A percentile compares a stretch with the other conserved stretches of the same genome.
Conservation (phyloP, 176 grass and related monocot species). For the Thinopyrum elongatum region DNA sequence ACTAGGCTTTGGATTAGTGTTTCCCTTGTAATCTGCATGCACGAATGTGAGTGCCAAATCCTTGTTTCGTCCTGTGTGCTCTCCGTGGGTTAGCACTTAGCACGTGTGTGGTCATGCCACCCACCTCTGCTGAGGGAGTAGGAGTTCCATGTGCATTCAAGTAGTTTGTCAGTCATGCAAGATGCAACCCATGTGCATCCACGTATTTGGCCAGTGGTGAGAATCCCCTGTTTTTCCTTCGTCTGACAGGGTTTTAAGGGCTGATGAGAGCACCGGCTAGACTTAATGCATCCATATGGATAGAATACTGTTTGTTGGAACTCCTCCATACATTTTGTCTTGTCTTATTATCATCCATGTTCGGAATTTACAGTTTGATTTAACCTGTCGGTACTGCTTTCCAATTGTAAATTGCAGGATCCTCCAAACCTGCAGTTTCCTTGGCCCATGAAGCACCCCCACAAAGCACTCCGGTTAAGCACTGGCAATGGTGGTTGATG, state of each 20-base stretch:
- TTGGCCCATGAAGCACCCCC: not conserved
- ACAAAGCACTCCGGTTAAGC: conserved; percentile 4
- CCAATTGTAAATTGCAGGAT: conserved; percentile 28
- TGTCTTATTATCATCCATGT: not conserved
- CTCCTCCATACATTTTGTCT: not conserved
- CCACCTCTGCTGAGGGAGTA: not conserved
- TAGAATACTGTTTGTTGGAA: too few relatives aligned
- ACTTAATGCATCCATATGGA: not conserved
- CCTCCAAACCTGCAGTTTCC: conserved; percentile 44
- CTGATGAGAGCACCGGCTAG: not conserved
- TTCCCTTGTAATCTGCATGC: not conserved
- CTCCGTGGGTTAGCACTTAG: not conserved
- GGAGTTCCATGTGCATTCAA: not conserved
- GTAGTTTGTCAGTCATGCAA: not conserved
- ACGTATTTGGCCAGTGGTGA: not conserved
- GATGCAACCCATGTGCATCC: not conserved
- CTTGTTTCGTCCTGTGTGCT: not conserved
- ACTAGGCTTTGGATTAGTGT: not conserved
- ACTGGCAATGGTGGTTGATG: conserved; percentile 67
- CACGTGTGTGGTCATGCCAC: not conserved
- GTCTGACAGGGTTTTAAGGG: not conserved
- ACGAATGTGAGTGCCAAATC: not conserved
- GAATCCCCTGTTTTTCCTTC: not conserved
- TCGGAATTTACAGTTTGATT: not conserved
- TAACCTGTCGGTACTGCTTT: not conserved